Percentiles rank a stretch among this genome's conserved stretches.
These are phyloP conservation scores for Exophiala spinifera DNA, from an alignment of 2,329 filamentous ascomycete genomes.

Conservation along the genomic window DNA sequence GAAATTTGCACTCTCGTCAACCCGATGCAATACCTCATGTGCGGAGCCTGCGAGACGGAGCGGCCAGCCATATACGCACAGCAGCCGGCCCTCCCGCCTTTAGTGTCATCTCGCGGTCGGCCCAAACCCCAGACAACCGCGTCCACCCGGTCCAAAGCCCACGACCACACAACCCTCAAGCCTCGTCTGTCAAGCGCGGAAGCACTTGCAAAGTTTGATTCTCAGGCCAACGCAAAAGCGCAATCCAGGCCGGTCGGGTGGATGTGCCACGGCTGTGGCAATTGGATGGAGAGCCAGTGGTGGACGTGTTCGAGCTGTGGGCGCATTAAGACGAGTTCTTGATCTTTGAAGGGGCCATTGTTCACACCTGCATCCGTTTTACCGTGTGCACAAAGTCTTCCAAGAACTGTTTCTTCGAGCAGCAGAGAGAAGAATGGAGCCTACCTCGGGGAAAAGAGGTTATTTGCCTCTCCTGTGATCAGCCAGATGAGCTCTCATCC, in stretches of 20 bases:
- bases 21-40: conserved; percentile 56
- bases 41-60: conserved; percentile 59
- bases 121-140: conserved; percentile 10
- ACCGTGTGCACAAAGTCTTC: too few relatives aligned
- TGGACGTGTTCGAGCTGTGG: conserved; percentile 63
- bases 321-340: conserved; percentile 53
- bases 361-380: too few relatives aligned
- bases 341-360: background rate
- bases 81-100: conserved; percentile 8
- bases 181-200: conserved; percentile 37
- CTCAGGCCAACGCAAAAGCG: conserved; percentile 44
- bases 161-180: conserved; percentile 11
- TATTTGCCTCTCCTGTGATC: too few relatives aligned
- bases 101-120: background rate
- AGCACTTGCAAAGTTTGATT: conserved; percentile 38
- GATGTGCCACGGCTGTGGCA: conserved; percentile 57
- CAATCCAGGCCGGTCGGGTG: conserved; percentile 55
- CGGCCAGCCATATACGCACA: conserved; percentile 43
- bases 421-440: too few relatives aligned
- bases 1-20: conserved; percentile 62
- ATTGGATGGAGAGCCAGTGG: conserved; percentile 63
- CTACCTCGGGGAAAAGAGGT: too few relatives aligned
- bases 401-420: too few relatives aligned
- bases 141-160: too few relatives aligned
- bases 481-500: too few relatives aligned